phyloP scores from a whole-genome alignment of 345 rosid genomes.

The Brassica cretica region DNA sequence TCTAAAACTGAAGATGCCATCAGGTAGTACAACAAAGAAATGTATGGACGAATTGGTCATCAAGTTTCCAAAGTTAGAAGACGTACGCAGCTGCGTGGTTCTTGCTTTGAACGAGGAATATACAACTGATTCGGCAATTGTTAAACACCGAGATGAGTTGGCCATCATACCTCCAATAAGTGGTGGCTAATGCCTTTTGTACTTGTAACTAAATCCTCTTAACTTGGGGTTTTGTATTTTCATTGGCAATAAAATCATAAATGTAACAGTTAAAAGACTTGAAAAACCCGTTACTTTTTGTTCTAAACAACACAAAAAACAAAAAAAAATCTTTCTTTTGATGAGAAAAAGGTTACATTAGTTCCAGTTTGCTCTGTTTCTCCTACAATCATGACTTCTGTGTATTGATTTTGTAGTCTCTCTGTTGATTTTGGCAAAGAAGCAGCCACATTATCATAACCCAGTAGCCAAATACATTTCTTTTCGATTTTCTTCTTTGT shows the following conservation, averaged over 20 bases:
- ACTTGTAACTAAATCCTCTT: not conserved
- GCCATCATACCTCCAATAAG: slow-evolving; percentile 98
- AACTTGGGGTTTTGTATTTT: not conserved
- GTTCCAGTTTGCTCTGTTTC: slow-evolving; percentile 1
- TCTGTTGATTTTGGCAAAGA: not conserved
- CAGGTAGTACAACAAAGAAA: slow-evolving; percentile 63
- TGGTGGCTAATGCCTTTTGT: slow-evolving; percentile 59
- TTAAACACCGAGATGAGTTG: slow-evolving; percentile 78
- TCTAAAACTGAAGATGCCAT: slow-evolving; percentile 50
- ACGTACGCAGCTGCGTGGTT: slow-evolving; percentile 67
- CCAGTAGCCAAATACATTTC: too few species aligned
- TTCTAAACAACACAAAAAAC: slow-evolving; percentile 1
- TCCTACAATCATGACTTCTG: not conserved
- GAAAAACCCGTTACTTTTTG: not conserved
- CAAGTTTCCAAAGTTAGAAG: slow-evolving; percentile 65
- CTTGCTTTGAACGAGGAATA: slow-evolving; percentile 84
- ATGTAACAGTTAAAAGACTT: not conserved
- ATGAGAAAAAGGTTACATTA: not conserved
- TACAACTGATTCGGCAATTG: slow-evolving; percentile 52
- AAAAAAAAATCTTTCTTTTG: not conserved
- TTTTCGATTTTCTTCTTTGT: too few species aligned
- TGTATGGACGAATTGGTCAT: slow-evolving; percentile 64
- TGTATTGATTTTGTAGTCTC: not conserved
- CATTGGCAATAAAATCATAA: not conserved
- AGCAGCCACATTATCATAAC: not conserved